Evolutionary conservation across 2,329 filamentous ascomycete species (phyloP).

Genomic region (Neoascochyta sp.): DNA sequence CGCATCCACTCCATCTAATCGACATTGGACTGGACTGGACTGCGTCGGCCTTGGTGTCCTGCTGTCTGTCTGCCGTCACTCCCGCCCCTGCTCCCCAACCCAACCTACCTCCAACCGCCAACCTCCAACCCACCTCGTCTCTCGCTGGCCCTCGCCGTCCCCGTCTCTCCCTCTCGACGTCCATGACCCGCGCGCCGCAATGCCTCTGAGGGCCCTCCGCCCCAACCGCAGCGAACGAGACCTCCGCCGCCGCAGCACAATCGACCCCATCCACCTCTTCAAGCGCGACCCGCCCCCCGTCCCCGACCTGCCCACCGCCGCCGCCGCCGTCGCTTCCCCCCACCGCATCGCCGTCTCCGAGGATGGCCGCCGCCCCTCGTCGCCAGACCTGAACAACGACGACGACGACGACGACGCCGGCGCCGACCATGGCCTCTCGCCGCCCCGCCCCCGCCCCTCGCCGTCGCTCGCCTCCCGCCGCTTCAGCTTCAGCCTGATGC

Average conservation of each 20-base stretch:
- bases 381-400: conserved; percentile 21
- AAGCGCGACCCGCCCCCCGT: conserved; percentile 31
- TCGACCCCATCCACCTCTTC: conserved; percentile 41
- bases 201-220: too few relatives aligned
- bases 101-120: conserved; percentile 2
- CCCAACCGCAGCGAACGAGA: conserved; percentile 40
- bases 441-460: conserved; percentile 33
- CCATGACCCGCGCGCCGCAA: conserved; percentile 37
- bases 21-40: too few relatives aligned
- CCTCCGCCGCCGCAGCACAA: conserved; percentile 44
- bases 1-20: too few relatives aligned
- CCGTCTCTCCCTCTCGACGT: conserved; percentile 26
- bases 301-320: conserved; percentile 27
- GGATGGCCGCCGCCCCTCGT: conserved; percentile 32
- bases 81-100: background rate
- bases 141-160: conserved; percentile 16
- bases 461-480: conserved; percentile 48
- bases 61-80: too few relatives aligned
- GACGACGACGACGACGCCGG: conserved; percentile 15
- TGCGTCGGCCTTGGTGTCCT: too few relatives aligned
- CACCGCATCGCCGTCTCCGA: conserved; percentile 31
- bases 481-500: conserved; percentile 68
- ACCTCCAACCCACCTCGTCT: conserved; percentile 10
- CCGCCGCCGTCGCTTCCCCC: too few relatives aligned
- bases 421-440: conserved; percentile 14